Percentiles rank a stretch among this genome's conserved stretches.
Evolutionary conservation across 2,329 filamentous ascomycete genomes (phyloP).

Genomic region (Xylariomycetidae sp.): DNA sequence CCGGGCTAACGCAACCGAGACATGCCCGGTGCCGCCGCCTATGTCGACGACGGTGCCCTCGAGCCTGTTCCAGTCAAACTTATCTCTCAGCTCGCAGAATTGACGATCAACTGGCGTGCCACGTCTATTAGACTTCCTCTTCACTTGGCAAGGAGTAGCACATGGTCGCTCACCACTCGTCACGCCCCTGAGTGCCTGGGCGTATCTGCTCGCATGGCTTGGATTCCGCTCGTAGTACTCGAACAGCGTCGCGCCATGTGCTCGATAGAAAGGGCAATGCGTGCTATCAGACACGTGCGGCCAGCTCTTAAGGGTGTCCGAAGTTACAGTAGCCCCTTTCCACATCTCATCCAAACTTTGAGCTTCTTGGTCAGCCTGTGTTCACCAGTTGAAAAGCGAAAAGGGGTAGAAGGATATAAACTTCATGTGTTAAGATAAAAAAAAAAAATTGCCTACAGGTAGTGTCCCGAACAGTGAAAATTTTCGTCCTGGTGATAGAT

Average conservation of each 20-base stretch:
- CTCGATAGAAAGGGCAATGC: constrained; percentile 14
- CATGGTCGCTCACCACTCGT: constrained; percentile 5
- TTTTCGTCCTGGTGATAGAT: constrained; percentile 12
- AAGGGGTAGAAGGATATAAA: too few relatives aligned
- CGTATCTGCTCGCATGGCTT: constrained; percentile 6
- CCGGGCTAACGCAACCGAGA: constrained; percentile 7
- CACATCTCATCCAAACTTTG: constrained; percentile 21
- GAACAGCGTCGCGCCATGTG: constrained; percentile 13
- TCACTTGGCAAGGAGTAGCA: too few relatives aligned
- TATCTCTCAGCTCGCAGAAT: constrained; percentile 6
- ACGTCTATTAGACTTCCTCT: too few relatives aligned
- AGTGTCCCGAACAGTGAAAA: constrained; percentile 12
- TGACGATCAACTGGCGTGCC: too few relatives aligned
- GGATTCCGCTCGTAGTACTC: constrained; percentile 6
- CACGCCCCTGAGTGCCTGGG: constrained; percentile 11
- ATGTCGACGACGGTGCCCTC: constrained; percentile 12
- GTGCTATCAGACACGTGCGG: constrained; percentile 14
- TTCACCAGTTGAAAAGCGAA: too few relatives aligned
- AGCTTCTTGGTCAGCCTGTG: not conserved
- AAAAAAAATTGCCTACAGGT: constrained; percentile 10
- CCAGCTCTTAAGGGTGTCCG: constrained; percentile 9
- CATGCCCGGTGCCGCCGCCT: constrained; percentile 14
- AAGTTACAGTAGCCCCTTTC: constrained; percentile 16
- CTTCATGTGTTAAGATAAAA: too few relatives aligned
- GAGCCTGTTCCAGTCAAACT: constrained; percentile 8